Evolutionary conservation across 2,329 filamentous ascomycete genomes (phyloP).

Genomic region (Paraconiothyrium brasiliense): DNA sequence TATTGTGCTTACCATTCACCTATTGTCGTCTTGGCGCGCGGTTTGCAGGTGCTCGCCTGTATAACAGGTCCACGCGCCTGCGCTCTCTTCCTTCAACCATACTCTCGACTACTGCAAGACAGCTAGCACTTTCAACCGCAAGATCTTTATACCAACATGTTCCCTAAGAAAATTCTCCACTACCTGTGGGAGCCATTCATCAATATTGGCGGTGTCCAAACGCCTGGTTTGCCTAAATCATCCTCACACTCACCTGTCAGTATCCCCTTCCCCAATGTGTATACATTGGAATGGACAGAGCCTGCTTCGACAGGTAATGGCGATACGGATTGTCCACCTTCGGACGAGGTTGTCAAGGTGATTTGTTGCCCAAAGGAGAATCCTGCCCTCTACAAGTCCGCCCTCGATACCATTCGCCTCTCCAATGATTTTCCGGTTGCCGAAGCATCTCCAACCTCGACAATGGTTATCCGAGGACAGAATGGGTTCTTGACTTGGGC

Average conservation of each 20-base stretch:
- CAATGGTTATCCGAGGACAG: not conserved
- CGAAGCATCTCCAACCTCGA: not conserved
- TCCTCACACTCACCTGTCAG: not conserved
- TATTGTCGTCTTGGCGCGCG: not conserved
- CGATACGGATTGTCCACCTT: not conserved
- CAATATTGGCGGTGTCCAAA: not conserved
- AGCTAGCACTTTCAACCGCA: too few species aligned
- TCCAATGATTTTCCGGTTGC: constrained; percentile 12
- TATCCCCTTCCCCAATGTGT: not conserved
- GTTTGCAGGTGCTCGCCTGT: not conserved
- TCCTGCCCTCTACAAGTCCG: constrained; percentile 14
- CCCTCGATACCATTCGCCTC: constrained; percentile 9
- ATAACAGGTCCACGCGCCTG: not conserved
- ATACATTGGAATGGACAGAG: constrained; percentile 3
- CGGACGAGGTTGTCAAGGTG: not conserved
- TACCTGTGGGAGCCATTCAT: not conserved
- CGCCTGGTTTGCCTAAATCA: not conserved
- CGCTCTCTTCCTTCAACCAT: not conserved
- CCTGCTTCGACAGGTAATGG: not conserved
- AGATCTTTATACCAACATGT: not conserved
- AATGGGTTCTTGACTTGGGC: not conserved
- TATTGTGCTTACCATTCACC: not conserved
- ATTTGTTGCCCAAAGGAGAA: constrained; percentile 1
- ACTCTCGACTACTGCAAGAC: too few species aligned
- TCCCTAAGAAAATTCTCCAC: not conserved